Percentiles rank a stretch among this genome's conserved stretches.
These are phyloP conservation scores for Xylaria curta DNA, from an alignment of 495 filamentous ascomycete genomes.

Conservation along the genomic window DNA sequence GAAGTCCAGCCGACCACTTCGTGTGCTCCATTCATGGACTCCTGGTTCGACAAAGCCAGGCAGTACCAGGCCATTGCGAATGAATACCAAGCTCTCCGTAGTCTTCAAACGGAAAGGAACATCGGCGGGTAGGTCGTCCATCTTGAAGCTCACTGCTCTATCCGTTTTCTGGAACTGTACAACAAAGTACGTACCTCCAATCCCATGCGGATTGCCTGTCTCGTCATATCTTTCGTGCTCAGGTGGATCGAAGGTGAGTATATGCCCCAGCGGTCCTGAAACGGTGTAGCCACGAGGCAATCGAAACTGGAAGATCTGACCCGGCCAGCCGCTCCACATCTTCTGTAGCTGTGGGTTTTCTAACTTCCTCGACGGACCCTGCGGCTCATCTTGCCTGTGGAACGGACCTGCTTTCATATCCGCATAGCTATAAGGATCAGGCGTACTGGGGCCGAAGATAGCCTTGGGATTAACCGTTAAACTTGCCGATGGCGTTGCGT, in stretches of 20 bases:
- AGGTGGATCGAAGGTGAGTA: conserved; percentile 16
- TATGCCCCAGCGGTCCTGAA: conserved; percentile 5
- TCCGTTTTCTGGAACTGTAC: neutral
- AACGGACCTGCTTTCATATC: neutral
- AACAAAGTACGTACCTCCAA: conserved; percentile 15
- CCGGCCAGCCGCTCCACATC: neutral
- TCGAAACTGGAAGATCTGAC: conserved; percentile 17
- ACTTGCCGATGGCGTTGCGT: neutral
- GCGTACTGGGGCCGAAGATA: neutral
- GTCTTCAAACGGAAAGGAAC: conserved; percentile 3
- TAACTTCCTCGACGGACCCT: neutral
- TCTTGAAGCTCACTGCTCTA: neutral
- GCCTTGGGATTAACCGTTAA: conserved; percentile 6
- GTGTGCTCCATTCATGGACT: conserved; percentile 20
- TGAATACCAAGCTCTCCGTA: conserved; percentile 1
- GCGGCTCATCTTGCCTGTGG: neutral
- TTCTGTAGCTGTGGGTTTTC: neutral
- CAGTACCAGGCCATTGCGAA: conserved; percentile 16
- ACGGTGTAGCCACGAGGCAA: conserved; percentile 14
- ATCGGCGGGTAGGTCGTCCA: neutral
- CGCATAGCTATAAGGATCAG: neutral
- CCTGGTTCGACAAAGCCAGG: conserved; percentile 17
- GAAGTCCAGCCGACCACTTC: neutral
- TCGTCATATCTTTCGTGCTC: conserved; percentile 3
- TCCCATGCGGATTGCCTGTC: neutral